Evolutionary conservation across 2,329 filamentous ascomycete genomes (phyloP).

Genomic region (Aspergillus sp.): DNA sequence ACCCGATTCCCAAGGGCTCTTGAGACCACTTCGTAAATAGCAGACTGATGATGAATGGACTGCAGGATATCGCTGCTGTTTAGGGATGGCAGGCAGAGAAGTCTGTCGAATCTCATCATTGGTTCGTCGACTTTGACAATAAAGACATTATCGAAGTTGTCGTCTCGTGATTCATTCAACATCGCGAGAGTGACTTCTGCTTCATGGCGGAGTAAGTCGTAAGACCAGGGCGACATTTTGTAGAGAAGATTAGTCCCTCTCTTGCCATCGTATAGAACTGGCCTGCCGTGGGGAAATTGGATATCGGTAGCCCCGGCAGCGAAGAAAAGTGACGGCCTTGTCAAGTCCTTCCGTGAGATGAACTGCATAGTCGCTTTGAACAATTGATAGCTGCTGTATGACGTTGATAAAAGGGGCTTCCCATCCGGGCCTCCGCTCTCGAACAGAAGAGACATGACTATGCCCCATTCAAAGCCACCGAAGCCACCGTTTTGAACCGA

Average conservation of each 20-base stretch:
- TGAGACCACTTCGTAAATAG: slow-evolving; percentile 55
- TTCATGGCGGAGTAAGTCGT: slow-evolving; percentile 60
- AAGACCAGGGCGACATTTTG: slow-evolving; percentile 86
- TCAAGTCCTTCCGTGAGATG: slow-evolving; percentile 64
- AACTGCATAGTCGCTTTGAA: slow-evolving; percentile 94
- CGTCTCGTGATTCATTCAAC: slow-evolving; percentile 61
- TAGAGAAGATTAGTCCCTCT: slow-evolving; percentile 73
- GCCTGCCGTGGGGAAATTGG: slow-evolving; percentile 40
- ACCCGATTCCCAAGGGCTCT: slow-evolving; percentile 68
- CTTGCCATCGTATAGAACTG: slow-evolving; percentile 68
- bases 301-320: slow-evolving; percentile 11
- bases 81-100: slow-evolving; percentile 29
- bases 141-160: slow-evolving; percentile 80
- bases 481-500: slow-evolving; percentile 70
- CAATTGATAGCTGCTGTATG: slow-evolving; percentile 82
- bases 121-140: slow-evolving; percentile 51
- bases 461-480: slow-evolving; percentile 83
- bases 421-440: slow-evolving; percentile 66
- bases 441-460: slow-evolving; percentile 69
- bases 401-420: slow-evolving; percentile 61
- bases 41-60: slow-evolving; percentile 20
- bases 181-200: slow-evolving; percentile 65
- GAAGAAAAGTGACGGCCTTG: slow-evolving; percentile 49
- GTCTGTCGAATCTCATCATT: slow-evolving; percentile 47
- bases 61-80: slow-evolving; percentile 18